Percentiles rank a stretch among this genome's conserved stretches.
Evolutionary conservation across 352 stramenopile genomes (phyloP).

Genomic region (Phytopythium kandeliae): DNA sequence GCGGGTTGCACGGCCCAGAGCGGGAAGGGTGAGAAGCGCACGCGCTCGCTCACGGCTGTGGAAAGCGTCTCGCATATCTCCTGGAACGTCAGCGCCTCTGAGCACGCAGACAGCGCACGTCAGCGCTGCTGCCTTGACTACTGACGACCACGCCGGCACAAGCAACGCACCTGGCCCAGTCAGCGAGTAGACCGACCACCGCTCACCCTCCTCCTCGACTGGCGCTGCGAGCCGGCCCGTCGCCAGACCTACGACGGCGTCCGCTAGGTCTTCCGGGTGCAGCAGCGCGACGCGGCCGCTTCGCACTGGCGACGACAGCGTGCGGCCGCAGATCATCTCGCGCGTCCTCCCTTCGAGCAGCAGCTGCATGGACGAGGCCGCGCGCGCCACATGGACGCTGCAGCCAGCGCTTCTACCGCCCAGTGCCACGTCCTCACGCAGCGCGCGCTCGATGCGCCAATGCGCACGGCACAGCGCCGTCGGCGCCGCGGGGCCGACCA

Average conservation of each 20-base stretch:
- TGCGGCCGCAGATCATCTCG: constrained; percentile 61
- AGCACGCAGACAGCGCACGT: too few relatives aligned
- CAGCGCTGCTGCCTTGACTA: too few relatives aligned
- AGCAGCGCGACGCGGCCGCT: constrained; percentile 51
- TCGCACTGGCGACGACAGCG: constrained; percentile 58
- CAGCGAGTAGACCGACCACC: constrained; percentile 19
- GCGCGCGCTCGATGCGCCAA: constrained; percentile 37
- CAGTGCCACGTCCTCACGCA: constrained; percentile 11
- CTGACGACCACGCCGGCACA: too few relatives aligned
- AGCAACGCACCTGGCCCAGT: constrained; percentile 29
- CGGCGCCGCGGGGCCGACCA: constrained; percentile 25
- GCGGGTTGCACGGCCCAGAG: constrained; percentile 69
- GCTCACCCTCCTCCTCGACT: constrained; percentile 1
- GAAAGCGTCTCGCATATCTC: constrained; percentile 43
- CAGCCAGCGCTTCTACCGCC: constrained; percentile 6
- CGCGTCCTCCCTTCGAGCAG: constrained; percentile 41
- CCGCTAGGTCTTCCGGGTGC: constrained; percentile 51
- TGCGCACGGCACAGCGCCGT: constrained; percentile 34
- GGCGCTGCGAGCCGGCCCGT: background rate
- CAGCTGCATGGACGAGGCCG: constrained; percentile 48
- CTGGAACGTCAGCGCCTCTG: constrained; percentile 45
- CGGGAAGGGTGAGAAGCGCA: constrained; percentile 62
- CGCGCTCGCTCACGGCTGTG: constrained; percentile 25
- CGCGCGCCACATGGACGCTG: constrained; percentile 28
- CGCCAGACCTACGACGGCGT: constrained; percentile 28